These are phyloP conservation scores for Acacia concinna DNA, from an alignment of 331 rosid genomes.

Conservation along the genomic window DNA sequence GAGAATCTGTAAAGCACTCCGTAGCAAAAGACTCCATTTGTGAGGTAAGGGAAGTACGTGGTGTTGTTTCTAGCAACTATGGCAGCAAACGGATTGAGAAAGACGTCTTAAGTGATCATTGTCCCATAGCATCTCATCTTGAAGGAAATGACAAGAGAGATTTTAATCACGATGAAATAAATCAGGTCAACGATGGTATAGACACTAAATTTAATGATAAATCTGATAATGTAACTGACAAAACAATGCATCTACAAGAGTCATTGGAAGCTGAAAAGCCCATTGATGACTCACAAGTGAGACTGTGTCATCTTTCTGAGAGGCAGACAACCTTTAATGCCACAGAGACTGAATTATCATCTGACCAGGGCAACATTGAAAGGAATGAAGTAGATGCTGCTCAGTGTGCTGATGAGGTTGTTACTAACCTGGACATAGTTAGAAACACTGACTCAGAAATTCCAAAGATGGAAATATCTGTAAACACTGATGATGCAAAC, in stretches of 20 bases:
- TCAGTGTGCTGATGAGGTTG: constrained; percentile 46
- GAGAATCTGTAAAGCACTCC: constrained; percentile 48
- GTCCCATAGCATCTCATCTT: constrained; percentile 32
- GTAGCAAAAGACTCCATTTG: constrained; percentile 44
- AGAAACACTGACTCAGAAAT: constrained; percentile 35
- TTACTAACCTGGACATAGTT: constrained; percentile 43
- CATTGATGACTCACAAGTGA: constrained; percentile 31
- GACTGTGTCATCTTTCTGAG: constrained; percentile 35
- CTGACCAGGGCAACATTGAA: constrained; percentile 35
- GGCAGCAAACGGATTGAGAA: constrained; percentile 38
- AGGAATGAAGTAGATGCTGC: constrained; percentile 36
- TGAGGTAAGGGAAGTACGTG: constrained; percentile 57
- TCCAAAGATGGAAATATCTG: constrained; percentile 44
- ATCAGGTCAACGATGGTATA: constrained; percentile 30
- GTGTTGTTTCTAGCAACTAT: constrained; percentile 28
- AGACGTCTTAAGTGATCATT: constrained; percentile 36
- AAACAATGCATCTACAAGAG: constrained; percentile 46
- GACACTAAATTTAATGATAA: constrained; percentile 34
- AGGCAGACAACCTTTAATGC: constrained; percentile 28
- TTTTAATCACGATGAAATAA: constrained; percentile 37
- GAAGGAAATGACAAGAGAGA: constrained; percentile 38
- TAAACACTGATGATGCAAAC: constrained; percentile 49
- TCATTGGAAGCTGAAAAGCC: constrained; percentile 39
- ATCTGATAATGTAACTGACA: constrained; percentile 35
- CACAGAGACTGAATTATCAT: constrained; percentile 36